Percentiles rank a stretch among this genome's conserved stretches.
Conservation (phyloP, 805 yeast species). For the Monosporozyma solicola region DNA sequence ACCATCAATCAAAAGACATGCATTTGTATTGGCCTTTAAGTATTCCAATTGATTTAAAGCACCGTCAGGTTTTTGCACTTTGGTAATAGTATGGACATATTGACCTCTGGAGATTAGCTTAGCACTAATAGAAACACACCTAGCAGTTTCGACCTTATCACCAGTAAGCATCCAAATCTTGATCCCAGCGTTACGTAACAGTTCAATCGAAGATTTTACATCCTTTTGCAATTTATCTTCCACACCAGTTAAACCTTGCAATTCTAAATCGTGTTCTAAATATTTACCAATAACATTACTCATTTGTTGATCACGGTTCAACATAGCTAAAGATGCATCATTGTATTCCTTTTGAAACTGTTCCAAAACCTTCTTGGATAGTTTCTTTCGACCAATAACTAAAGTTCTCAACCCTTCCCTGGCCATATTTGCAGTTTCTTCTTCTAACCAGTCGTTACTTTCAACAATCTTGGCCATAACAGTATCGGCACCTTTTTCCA, state of each 20-base stretch:
- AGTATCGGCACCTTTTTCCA: slow-evolving; percentile 93
- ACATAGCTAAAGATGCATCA: slow-evolving; percentile 71
- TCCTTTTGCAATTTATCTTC: slow-evolving; percentile 90
- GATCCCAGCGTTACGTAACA: slow-evolving; percentile 90
- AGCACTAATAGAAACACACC: slow-evolving; percentile 95
- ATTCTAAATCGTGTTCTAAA: slow-evolving; percentile 75
- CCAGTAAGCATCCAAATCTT: slow-evolving; percentile 99
- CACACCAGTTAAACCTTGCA: slow-evolving; percentile 91
- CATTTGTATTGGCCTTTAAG: slow-evolving; percentile 44
- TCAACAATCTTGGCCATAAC: slow-evolving; percentile 82
- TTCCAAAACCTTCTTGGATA: slow-evolving; percentile 45
- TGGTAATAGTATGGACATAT: slow-evolving; percentile 78
- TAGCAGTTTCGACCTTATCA: slow-evolving; percentile 96
- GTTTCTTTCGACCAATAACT: slow-evolving; percentile 80
- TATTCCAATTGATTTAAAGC: slow-evolving; percentile 74
- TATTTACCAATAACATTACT: slow-evolving; percentile 55
- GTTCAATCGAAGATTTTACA: slow-evolving; percentile 86
- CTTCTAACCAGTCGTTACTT: slow-evolving; percentile 91
- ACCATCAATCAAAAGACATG: slow-evolving; percentile 85
- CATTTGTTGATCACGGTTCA: slow-evolving; percentile 68
- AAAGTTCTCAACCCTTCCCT: slow-evolving; percentile 94
- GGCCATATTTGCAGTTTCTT: slow-evolving; percentile 96
- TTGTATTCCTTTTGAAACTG: slow-evolving; percentile 57
- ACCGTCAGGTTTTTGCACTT: slow-evolving; percentile 43
- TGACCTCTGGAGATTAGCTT: slow-evolving; percentile 90